A percentile compares a stretch with the other conserved stretches of the same genome.
These are phyloP conservation scores for Aphanomyces astaci DNA, from an alignment of 352 stramenopile species.

Conservation along the genomic window DNA sequence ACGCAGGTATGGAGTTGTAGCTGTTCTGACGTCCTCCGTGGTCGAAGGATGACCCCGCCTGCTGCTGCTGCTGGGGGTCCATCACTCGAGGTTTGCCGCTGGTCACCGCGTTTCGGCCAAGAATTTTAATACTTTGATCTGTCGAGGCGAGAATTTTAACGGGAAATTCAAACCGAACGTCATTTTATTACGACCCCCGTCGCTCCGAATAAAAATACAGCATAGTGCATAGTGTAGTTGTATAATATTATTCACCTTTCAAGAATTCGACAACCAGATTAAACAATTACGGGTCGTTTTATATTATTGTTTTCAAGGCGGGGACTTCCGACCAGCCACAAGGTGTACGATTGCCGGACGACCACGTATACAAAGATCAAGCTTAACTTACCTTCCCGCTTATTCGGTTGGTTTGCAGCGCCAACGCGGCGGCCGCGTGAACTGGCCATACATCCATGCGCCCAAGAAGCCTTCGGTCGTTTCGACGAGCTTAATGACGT, in stretches of 20 bases:
- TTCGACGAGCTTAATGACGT: too few species aligned
- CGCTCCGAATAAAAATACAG: background rate
- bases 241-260: background rate
- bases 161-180: background rate
- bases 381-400: too few species aligned
- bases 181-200: background rate
- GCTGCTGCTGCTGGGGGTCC: background rate
- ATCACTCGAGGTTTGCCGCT: background rate
- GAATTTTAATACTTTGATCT: background rate
- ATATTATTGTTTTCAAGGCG: background rate
- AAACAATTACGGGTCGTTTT: background rate
- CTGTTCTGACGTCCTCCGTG: slow-evolving; percentile 3
- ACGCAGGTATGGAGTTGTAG: background rate
- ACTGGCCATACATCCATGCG: too few species aligned
- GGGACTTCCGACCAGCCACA: background rate
- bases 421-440: too few species aligned
- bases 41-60: background rate
- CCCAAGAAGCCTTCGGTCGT: too few species aligned
- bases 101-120: slow-evolving; percentile 1
- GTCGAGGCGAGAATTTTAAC: background rate
- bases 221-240: too few species aligned
- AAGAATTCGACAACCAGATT: background rate
- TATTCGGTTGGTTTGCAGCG: too few species aligned
- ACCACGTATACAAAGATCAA: background rate
- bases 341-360: background rate